Evolutionary conservation across 139 green algal species (phyloP), one percentile per base, ranked within the genome.

Genomic region (Micromonas commoda): DNA sequence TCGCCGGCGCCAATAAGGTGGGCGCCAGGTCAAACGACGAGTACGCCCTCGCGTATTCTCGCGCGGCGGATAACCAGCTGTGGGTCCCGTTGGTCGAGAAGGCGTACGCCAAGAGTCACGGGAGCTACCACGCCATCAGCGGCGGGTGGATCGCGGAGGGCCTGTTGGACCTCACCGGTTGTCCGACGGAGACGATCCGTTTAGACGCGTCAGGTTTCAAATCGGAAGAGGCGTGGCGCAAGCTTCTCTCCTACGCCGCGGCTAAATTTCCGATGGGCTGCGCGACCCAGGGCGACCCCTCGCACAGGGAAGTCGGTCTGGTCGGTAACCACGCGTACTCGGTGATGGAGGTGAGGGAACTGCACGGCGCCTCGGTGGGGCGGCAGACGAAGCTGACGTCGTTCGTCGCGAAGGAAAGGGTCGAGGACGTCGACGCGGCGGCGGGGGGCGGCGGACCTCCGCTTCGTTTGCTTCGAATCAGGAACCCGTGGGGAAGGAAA

Each of bases 41-140:
- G 24, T 38, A n/a, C 37, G 13, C 35, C 24, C 66, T 71, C 20
- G 77, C 77, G 6, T 82, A 77, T 52, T 60, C 37, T 70, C 77
- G 66, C 33, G 66, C 66, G 72, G 37, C 28, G 20, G 31, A 53
- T 28, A 77, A 57, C 23, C 61, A 80, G 34, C 61, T 80, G 31
- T 83, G 79, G 79, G 71, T 70, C 23, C 32, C 64, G 23, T 34
- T 83, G 29, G 13, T 79, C 2, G 79, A 83, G 72, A 83, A 83
- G 63, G 79, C 79, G 2, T 83, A 83, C 61, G 79, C 79, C 19
- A 83, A 83, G 72, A 61, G 65, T 45, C 71, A 80, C 35, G 71
- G 71, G 21, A 67, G n/a, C 4, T 83, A 83, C 67, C 1, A 23
- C 35, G 79, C 71, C 1, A 83, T 83, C 64, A 64, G 28, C 63